Evolutionary conservation across 1,284 basidiomycete species (phyloP), one percentile per base, ranked within the genome.

Genomic region (Rhodofomes roseus): DNA sequence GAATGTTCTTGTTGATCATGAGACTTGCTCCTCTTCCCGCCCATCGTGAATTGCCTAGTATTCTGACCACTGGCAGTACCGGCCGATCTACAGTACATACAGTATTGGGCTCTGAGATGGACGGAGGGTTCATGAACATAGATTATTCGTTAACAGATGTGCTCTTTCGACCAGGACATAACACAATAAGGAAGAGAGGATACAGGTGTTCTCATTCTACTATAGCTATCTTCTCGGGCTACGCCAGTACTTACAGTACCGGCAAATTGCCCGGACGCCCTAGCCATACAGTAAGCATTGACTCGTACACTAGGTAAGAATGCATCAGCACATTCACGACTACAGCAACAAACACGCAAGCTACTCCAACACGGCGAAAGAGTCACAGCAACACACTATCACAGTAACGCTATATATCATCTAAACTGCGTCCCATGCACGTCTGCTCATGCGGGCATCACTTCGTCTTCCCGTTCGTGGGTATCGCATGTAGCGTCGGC

Each of bases 401-500:
- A 55, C 54, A 43, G 25, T 18, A 55, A 16, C 36, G 9, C 39
- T 48, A 12, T 56, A 56, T 51, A 51, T 51, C 48, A 51, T 51
- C 48, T 51, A 51, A 16, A 20, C 23, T 48, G 8, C 44, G 22
- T 48, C 44, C 44, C 44, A 14, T 31, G 22, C 29, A 20, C 6
- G 31, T 34, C 31, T 11, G 5, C 5, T 11, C 31, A 34, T 11
- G 31, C 31, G 11, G 23, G 52, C n/a, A 51, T 51, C 48, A 51
- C 20, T 25, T 59, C 56, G 51, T 37, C 61, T 66, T 67, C 22
- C 64, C 67, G 34, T 66, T 63, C 27, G 62, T 44, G 43, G 67
- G 63, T 50, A 65, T 61, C 39, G 65, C 53, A 16, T 66, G 61
- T 56, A 71, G 61, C 48, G 60, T 67, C 39, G 70, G 70, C 51